Evolutionary conservation across 306 rosid genomes (phyloP).

Genomic region (Dalbergia cochinchinensis): DNA sequence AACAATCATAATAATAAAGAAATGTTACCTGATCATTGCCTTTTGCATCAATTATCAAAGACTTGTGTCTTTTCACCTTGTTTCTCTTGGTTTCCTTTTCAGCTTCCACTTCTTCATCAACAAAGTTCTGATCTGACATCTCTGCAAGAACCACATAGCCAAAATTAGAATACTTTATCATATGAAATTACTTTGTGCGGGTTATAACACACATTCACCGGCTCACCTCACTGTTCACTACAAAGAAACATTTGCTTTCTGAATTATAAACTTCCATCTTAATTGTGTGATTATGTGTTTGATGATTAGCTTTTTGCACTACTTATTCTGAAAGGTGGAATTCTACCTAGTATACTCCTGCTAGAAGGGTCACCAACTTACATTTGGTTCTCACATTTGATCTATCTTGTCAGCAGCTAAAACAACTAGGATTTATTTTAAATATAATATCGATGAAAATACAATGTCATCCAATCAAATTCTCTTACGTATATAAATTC

Average conservation of each 20-base stretch:
- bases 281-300: too few relatives aligned
- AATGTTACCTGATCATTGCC: slow-evolving; percentile 62
- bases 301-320: too few relatives aligned
- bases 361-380: background rate
- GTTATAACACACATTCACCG: too few relatives aligned
- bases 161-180: background rate
- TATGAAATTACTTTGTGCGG: too few relatives aligned
- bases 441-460: too few relatives aligned
- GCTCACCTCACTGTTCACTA: too few relatives aligned
- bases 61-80: slow-evolving; percentile 50
- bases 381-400: background rate
- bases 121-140: slow-evolving; percentile 81
- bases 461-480: too few relatives aligned
- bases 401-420: background rate
- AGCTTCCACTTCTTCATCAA: slow-evolving; percentile 58
- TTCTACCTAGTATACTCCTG: background rate
- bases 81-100: slow-evolving; percentile 29
- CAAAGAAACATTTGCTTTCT: too few relatives aligned
- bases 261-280: too few relatives aligned
- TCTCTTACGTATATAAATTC: too few relatives aligned
- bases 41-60: slow-evolving; percentile 33
- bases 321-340: too few relatives aligned
- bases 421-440: background rate
- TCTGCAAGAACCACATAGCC: slow-evolving; percentile 52
- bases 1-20: too few relatives aligned